Conservation (phyloP, 2,329 filamentous ascomycete species). For the Chaetoscypha palmicola region DNA sequence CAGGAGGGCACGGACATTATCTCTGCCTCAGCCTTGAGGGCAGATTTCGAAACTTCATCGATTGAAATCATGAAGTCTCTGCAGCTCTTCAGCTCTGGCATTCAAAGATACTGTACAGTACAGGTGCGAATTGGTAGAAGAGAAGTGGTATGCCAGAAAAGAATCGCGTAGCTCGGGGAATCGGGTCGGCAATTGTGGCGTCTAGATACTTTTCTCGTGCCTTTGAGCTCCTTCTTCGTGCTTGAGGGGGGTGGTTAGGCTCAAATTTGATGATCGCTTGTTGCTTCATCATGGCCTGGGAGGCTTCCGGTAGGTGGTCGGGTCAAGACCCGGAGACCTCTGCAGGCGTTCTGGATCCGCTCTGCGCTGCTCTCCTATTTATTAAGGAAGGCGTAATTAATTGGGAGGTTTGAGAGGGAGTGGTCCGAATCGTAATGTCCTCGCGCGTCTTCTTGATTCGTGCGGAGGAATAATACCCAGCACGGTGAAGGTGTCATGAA, state of each 20-base stretch:
- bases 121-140: not conserved
- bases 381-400: not conserved
- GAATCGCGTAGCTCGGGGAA: not conserved
- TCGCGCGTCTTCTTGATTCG: too few relatives aligned
- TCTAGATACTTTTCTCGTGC: not conserved
- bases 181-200: not conserved
- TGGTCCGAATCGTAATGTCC: too few relatives aligned
- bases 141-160: not conserved
- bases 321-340: not conserved
- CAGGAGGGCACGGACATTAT: not conserved
- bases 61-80: too few relatives aligned
- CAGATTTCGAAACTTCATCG: too few relatives aligned
- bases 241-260: not conserved
- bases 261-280: not conserved
- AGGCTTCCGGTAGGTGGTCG: conserved; percentile 5
- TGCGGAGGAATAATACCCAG: too few relatives aligned
- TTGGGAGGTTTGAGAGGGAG: not conserved
- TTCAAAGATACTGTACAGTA: too few relatives aligned
- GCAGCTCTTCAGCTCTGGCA: too few relatives aligned
- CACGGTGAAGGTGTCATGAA: not conserved
- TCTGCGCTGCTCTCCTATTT: not conserved
- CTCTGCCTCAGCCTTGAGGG: not conserved
- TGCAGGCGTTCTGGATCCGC: not conserved
- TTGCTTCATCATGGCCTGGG: not conserved
- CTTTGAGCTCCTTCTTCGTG: not conserved